Evolutionary conservation across 768 basidiomycete genomes (phyloP).

Genomic region (Paxillus rubicundulus): DNA sequence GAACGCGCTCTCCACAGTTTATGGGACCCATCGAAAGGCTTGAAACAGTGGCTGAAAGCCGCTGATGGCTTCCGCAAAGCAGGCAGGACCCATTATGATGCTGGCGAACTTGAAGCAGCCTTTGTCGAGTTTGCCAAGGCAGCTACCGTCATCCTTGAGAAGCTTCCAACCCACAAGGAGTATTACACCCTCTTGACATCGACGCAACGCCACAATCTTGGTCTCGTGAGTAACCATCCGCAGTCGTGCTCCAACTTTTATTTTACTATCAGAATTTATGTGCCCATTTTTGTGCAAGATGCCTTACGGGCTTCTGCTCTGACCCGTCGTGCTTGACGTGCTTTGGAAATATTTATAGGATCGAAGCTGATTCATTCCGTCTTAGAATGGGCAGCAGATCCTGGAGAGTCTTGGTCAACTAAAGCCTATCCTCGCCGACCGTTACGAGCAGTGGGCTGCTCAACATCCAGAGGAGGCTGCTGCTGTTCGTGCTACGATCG

Average conservation of each 20-base stretch:
- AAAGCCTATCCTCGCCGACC: conserved; percentile 60
- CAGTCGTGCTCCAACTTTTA: not conserved
- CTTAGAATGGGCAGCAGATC: conserved; percentile 74
- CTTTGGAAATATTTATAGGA: conserved; percentile 1
- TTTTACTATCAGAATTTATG: conserved; percentile 7
- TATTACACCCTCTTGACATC: conserved; percentile 53
- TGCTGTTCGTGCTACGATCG: conserved; percentile 19
- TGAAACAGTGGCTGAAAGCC: conserved; percentile 65
- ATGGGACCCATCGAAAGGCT: conserved; percentile 55
- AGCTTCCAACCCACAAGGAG: conserved; percentile 69
- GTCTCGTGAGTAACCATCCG: conserved; percentile 50
- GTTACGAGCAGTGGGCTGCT: conserved; percentile 59
- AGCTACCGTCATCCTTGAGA: conserved; percentile 76
- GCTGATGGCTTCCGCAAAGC: conserved; percentile 62
- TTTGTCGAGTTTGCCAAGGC: conserved; percentile 73
- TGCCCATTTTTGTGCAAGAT: not conserved
- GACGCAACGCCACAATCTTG: conserved; percentile 65
- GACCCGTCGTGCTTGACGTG: not conserved
- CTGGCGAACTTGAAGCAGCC: conserved; percentile 63
- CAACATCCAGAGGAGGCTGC: conserved; percentile 40
- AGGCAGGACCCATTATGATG: conserved; percentile 45
- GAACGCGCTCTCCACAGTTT: conserved; percentile 53
- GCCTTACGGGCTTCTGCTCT: not conserved
- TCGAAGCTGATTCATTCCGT: conserved; percentile 18
- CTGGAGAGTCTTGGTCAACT: conserved; percentile 62